phyloP scores from a whole-genome alignment of 1,284 basidiomycete genomes.

The Cerrena zonata region DNA sequence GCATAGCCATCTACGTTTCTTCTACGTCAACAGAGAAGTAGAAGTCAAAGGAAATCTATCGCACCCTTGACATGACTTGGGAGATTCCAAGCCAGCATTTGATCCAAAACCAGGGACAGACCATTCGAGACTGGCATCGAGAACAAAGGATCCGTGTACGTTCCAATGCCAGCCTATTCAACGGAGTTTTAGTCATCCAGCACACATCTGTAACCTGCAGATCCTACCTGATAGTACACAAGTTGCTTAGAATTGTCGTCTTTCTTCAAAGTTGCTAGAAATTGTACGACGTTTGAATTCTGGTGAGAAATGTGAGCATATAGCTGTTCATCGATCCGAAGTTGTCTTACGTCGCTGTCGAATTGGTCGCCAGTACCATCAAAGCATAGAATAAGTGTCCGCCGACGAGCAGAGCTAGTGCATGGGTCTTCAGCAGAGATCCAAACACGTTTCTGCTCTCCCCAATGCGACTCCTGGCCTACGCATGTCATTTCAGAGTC shows the following conservation, averaged over 20 bases:
- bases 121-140: conserved; percentile 16
- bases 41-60: not conserved
- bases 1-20: conserved; percentile 32
- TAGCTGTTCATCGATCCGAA: no score
- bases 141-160: conserved; percentile 19
- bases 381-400: conserved; percentile 19
- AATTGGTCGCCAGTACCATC: conserved; percentile 21
- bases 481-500: not conserved
- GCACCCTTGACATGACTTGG: conserved; percentile 21
- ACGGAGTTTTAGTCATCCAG: not conserved
- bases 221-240: conserved; percentile 18
- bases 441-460: conserved; percentile 11
- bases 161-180: conserved; percentile 23
- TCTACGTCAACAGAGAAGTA: not conserved
- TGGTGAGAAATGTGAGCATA: not conserved
- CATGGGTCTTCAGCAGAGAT: conserved; percentile 6
- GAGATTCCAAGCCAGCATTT: conserved; percentile 27
- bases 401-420: conserved; percentile 3
- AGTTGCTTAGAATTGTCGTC: conserved; percentile 41
- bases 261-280: conserved; percentile 43
- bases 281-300: conserved; percentile 19
- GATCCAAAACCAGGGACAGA: conserved; percentile 22
- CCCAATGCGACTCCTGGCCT: not conserved
- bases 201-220: no score
- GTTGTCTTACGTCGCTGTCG: conserved; percentile 16